Base-by-base conservation (phyloP, 208 protist species). In the Phytomonas francai region DNA sequence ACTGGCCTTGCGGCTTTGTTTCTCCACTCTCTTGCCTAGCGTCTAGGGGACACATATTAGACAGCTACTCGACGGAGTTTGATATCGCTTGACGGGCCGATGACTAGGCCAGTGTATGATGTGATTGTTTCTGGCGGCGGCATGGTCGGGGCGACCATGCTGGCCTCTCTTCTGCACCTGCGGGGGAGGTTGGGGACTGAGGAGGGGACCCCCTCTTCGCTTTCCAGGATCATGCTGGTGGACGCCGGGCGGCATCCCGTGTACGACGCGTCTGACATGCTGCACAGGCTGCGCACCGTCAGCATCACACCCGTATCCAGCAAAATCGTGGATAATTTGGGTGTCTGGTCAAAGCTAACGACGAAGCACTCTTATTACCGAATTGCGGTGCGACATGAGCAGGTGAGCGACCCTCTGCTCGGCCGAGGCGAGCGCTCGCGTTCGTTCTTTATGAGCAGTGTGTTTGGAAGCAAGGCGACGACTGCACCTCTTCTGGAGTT, bases 351-450 rank as follows among this genome's bases (percentile, higher is more conserved):
- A 22, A 70, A 70, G 25, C 73, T 94, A 34, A 78, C 73, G 32
- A 94, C 85, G 57, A 92, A 92, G 72, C 89, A 94, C 67, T 73
- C 86, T 6, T 94, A 91, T 76, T 94, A 94, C 71, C 85, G 89
- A 58, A 92, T 94, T 28, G 83, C 89, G 3, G 68, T 94, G 57
- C 89, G 89, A 7, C 89, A 94, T 72, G 89, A 94, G 70, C 76
- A 90, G 60, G 79, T 70, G 19, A 94, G 89, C 79, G 80, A 80
- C 49, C 89, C 89, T 2, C 14, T 49, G 29, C 63, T 89, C 45
- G 61, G 70, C 59, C 57, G 81, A 5, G 63, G 70, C 16, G 74
- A 76, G 7, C 78, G 76, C 71, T 81, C 80, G 30, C 61, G 63
- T 8, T 84, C 77, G n/a, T 81, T 87, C 69, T 87, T 89, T 66